Conservation (phyloP, 371 early-diverging fungal genomes). For the Conidiobolus incongruus region DNA sequence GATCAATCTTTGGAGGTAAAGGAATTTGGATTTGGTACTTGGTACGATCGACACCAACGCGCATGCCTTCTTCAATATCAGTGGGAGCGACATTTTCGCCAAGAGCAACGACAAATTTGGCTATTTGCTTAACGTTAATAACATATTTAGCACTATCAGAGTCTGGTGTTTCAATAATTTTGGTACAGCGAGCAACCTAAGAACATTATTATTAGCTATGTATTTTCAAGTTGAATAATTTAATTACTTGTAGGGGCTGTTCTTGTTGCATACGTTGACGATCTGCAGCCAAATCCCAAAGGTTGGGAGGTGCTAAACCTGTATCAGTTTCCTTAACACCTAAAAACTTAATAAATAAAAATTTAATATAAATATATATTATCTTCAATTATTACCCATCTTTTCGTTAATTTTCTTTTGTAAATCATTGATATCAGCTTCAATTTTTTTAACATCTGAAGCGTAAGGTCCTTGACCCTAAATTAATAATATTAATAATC, state of each 20-base stretch:
- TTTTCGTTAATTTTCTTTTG: constrained; percentile 94
- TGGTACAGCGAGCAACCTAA: constrained; percentile 91
- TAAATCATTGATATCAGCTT: constrained; percentile 78
- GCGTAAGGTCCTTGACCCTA: constrained; percentile 96
- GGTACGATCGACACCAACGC: constrained; percentile 97
- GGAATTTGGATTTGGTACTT: constrained; percentile 99
- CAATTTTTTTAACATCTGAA: constrained; percentile 72
- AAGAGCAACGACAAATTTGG: constrained; percentile 98
- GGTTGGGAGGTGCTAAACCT: constrained; percentile 95
- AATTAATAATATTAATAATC: background rate
- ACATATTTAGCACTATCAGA: constrained; percentile 78
- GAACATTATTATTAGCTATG: background rate
- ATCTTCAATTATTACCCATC: constrained; percentile 37
- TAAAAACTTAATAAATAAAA: constrained; percentile 5
- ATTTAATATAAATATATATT: background rate
- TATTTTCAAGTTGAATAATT: background rate
- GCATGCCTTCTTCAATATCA: constrained; percentile 98
- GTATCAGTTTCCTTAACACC: constrained; percentile 99
- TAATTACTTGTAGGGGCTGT: constrained; percentile 75
- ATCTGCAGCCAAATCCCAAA: constrained; percentile 99
- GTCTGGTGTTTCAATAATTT: constrained; percentile 88
- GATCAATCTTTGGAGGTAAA: constrained; percentile 99
- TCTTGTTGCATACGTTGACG: constrained; percentile 91
- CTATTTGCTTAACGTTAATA: constrained; percentile 97
- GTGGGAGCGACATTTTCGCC: constrained; percentile 92